Evolutionary conservation across 2,329 filamentous ascomycete genomes (phyloP).

Genomic region (Fusarium floridanum): DNA sequence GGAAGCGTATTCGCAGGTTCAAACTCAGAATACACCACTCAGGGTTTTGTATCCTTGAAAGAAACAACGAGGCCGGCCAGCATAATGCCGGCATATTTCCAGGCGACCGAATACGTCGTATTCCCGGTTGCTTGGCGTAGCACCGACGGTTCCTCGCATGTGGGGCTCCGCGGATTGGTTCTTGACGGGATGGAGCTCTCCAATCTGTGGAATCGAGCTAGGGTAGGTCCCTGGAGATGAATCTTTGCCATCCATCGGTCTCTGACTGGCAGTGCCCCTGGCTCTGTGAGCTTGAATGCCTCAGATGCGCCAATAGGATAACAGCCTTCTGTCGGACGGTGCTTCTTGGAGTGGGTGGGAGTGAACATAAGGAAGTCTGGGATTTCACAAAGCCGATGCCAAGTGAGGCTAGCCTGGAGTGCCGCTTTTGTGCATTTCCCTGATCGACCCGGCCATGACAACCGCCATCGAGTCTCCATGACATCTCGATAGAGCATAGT

Average conservation of each 20-base stretch:
- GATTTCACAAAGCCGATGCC: constrained; percentile 12
- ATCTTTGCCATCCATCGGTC: constrained; percentile 15
- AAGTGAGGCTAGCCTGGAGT: background rate
- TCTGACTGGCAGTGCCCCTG: constrained; percentile 33
- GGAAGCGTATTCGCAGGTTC: constrained; percentile 21
- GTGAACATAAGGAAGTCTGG: constrained; percentile 11
- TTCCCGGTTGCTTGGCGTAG: constrained; percentile 5
- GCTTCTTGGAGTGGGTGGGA: constrained; percentile 12
- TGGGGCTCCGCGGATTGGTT: constrained; percentile 11
- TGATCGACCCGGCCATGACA: background rate
- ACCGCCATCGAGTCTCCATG: background rate
- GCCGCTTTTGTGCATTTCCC: constrained; percentile 1
- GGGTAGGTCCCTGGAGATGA: constrained; percentile 29
- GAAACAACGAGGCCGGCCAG: background rate
- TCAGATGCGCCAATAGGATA: constrained; percentile 27
- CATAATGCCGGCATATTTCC: constrained; percentile 28
- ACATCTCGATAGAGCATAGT: background rate
- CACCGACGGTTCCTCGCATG: constrained; percentile 15
- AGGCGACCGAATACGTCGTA: constrained; percentile 43
- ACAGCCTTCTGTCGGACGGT: background rate
- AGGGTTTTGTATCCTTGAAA: background rate
- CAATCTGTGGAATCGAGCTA: constrained; percentile 30
- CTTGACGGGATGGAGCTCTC: constrained; percentile 17
- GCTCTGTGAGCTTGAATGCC: constrained; percentile 11
- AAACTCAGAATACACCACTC: background rate